Base-by-base conservation (phyloP, 768 basidiomycete species). In the Kwoniella newhampshirensis region DNA sequence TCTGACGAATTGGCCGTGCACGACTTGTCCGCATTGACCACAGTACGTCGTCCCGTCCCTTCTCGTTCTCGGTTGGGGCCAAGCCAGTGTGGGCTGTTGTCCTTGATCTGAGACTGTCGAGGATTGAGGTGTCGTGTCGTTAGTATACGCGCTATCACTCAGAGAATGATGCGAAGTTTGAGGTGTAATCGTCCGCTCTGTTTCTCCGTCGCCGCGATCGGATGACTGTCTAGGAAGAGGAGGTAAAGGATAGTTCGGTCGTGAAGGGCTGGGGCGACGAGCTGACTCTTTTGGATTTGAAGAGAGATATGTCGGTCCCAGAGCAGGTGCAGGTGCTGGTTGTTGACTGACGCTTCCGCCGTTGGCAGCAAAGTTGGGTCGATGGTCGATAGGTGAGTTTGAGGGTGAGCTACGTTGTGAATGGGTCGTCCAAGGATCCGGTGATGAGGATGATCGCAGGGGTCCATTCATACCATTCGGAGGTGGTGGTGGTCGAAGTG, bases 1-100 rank as follows among this genome's bases (percentile, higher is more conserved):
- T 57, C 96, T 84, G 32, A 99, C 96, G 77, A 97, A 98, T 44
- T 93, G 91, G 12, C 96, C 94, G 59, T 91, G 87, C 85, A 97
- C 79, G 9, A 73, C 72, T 54, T 73, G 64, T 15, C 64, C 63
- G 58, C 79, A 80, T 43, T 74, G 74, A n/a, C 77, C 75, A 51
- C 79, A 80, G 41, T 59, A 63, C 4, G 71, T 65, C 18, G 58
- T 60, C 2, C 60, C 45, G 17, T 49, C 44, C 41, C 59, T 59
- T 1, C 59, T 32, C 37, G 57, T 46, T 18, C 54, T 59, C 27
- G 59, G 55, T 36, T 55, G 39, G 20, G 57, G 50, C 30, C 51
- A 50, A 3, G 40, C 41, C 44, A 59, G 37, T 3, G 58, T 40
- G 4, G 58, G 51, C 23, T 49, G 55, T 37, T 41, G 28, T 26